Percentiles rank a stretch among this genome's conserved stretches.
These are phyloP conservation scores for Pontederia paniculata DNA, from an alignment of 176 grass and related monocot species.

Conservation along the genomic window DNA sequence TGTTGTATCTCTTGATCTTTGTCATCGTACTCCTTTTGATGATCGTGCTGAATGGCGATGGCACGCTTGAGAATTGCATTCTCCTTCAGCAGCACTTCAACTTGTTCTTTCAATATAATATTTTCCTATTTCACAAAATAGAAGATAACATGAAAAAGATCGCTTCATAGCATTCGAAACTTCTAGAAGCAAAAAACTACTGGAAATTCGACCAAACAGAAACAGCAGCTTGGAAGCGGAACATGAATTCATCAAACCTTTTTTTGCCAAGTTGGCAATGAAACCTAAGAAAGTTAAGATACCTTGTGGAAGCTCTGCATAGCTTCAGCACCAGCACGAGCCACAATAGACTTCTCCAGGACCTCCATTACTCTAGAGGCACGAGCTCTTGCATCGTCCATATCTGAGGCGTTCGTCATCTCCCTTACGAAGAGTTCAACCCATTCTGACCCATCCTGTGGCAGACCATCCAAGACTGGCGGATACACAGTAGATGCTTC, in stretches of 20 bases:
- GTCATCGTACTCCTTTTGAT: conserved; percentile 49
- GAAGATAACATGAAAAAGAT: background rate
- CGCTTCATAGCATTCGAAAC: background rate
- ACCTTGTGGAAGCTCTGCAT: conserved; percentile 25
- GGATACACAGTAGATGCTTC: background rate
- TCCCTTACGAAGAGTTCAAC: conserved; percentile 49
- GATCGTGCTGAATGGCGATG: conserved; percentile 64
- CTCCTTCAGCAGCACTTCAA: conserved; percentile 34
- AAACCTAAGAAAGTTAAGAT: conserved; percentile 4
- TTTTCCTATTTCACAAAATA: conserved; percentile 32
- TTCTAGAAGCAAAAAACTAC: background rate
- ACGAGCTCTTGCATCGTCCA: conserved; percentile 42
- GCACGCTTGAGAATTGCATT: conserved; percentile 64
- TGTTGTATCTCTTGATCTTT: conserved; percentile 39
- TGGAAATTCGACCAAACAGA: too few species aligned
- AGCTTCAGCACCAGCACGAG: conserved; percentile 6
- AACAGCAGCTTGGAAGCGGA: too few species aligned
- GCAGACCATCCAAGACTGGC: background rate
- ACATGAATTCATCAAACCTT: too few species aligned
- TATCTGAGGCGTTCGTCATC: conserved; percentile 29
- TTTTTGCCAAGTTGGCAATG: too few species aligned
- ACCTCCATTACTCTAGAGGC: conserved; percentile 35
- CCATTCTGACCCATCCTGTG: conserved; percentile 24
- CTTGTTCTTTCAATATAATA: conserved; percentile 46
- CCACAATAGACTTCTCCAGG: conserved; percentile 22